A percentile compares a stretch with the other conserved stretches of the same genome.
These are phyloP conservation scores for Wolfiporia cocos DNA, from an alignment of 1,284 basidiomycete species.

Conservation along the genomic window DNA sequence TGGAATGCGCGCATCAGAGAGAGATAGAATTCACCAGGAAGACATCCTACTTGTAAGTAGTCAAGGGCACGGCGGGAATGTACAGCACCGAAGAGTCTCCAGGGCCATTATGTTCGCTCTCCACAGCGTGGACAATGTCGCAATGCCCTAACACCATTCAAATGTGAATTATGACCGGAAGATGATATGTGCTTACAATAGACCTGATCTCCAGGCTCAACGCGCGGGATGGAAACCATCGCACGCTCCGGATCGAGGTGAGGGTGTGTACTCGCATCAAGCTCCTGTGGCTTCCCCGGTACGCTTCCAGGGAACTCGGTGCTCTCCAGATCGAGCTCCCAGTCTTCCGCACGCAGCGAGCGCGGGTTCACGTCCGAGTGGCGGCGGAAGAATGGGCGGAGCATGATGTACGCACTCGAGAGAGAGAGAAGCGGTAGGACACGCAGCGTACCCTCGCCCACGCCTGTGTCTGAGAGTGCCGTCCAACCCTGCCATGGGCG, in stretches of 20 bases:
- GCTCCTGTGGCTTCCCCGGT: constrained; percentile 59
- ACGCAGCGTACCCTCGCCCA: constrained; percentile 60
- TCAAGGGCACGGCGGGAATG: constrained; percentile 74
- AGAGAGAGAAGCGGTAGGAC: constrained; percentile 53
- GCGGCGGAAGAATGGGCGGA: constrained; percentile 76
- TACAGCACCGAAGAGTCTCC: constrained; percentile 74
- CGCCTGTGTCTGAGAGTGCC: constrained; percentile 54
- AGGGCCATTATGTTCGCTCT: constrained; percentile 50
- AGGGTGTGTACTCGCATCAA: constrained; percentile 60
- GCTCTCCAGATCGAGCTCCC: constrained; percentile 56
- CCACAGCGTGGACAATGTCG: constrained; percentile 72
- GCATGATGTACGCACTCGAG: constrained; percentile 61
- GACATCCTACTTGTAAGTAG: constrained; percentile 46
- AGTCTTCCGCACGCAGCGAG: constrained; percentile 40
- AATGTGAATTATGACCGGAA: not conserved
- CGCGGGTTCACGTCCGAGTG: too few relatives aligned
- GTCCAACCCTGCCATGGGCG: constrained; percentile 80
- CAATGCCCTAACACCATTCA: constrained; percentile 42
- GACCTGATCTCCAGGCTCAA: constrained; percentile 72
- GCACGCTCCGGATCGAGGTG: constrained; percentile 56
- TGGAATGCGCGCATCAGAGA: too few relatives aligned
- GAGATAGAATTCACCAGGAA: too few relatives aligned
- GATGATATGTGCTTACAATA: constrained; percentile 43
- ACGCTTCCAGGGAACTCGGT: constrained; percentile 58
- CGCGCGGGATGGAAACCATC: constrained; percentile 45